Evolutionary conservation across 352 stramenopile genomes (phyloP).

Genomic region (Aphanomyces euteiches): DNA sequence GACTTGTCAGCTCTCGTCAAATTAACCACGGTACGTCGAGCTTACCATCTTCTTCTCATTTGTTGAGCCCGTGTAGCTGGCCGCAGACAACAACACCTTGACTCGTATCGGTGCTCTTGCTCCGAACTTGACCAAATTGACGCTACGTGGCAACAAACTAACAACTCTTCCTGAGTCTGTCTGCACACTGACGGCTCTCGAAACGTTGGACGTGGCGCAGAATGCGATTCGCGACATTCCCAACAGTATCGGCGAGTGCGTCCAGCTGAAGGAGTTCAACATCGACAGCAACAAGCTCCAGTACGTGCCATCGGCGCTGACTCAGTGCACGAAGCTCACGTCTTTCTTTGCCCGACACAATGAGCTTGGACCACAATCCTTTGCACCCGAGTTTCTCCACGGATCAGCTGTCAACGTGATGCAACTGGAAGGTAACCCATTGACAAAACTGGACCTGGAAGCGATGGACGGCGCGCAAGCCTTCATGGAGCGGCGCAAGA

Average conservation of each 20-base stretch:
- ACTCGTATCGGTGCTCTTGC: slow-evolving; percentile 52
- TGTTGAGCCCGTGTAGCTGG: slow-evolving; percentile 40
- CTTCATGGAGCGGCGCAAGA: slow-evolving; percentile 69
- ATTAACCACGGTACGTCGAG: slow-evolving; percentile 58
- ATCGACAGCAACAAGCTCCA: slow-evolving; percentile 59
- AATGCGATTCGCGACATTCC: slow-evolving; percentile 53
- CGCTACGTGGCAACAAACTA: slow-evolving; percentile 60
- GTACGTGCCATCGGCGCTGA: slow-evolving; percentile 47
- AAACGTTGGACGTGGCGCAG: slow-evolving; percentile 67
- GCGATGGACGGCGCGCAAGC: slow-evolving; percentile 69
- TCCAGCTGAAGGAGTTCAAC: slow-evolving; percentile 60
- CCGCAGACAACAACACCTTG: slow-evolving; percentile 71
- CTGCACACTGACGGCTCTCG: slow-evolving; percentile 45
- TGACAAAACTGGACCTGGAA: slow-evolving; percentile 76
- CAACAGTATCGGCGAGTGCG: slow-evolving; percentile 42
- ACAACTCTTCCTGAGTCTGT: slow-evolving; percentile 44
- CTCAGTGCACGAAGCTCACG: slow-evolving; percentile 61
- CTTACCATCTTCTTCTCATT: background rate
- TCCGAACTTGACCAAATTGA: slow-evolving; percentile 72
- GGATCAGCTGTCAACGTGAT: slow-evolving; percentile 68
- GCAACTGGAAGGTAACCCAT: slow-evolving; percentile 75
- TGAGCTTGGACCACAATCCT: slow-evolving; percentile 47
- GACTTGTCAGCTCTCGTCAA: slow-evolving; percentile 61
- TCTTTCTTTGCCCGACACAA: slow-evolving; percentile 66
- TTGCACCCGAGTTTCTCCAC: slow-evolving; percentile 54